Base-by-base conservation (phyloP, 2,329 filamentous ascomycete species). In the Fusarium succisae region DNA sequence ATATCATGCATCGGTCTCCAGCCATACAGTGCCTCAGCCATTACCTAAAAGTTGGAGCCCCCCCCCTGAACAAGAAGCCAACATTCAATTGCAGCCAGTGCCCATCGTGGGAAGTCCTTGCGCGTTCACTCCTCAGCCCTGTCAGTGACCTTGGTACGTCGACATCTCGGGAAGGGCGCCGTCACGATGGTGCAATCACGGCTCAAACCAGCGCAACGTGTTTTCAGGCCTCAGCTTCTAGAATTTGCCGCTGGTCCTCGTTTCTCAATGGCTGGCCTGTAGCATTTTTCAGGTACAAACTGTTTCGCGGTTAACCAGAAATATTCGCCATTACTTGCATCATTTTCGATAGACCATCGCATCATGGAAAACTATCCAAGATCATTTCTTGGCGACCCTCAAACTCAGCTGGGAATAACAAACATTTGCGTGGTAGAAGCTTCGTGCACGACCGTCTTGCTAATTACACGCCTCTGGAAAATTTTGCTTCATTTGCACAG, bases 171-270 rank as follows among this genome's bases (percentile, higher is more conserved):
- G 60, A 59, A 39, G 38, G 26, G 51, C 41, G 28, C 51, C 55
- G 50, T 32, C 41, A 41, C 54, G 37, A 77, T 73, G 66, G 72
- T 75, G 74, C 76, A 77, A 77, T 77, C 68, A 74, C 18, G 38
- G 44, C 47, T 57, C 57, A 56, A 51, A 39, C 30, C 60, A 59
- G 51, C 60, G 66, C 74, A 78, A 77, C 76, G 76, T 78, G 76
- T 53, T 44, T 70, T n/a, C 30, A 37, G 28, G 48, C 43, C 18
- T 43, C 54, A 60, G 59, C 61, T 54, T 59, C 50, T 47, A 51
- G 51, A 63, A 35, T 35, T 50, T 58, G 35, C 41, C 32, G n/a
- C 38, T 59, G 37, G 67, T 26, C 50, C 58, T 56, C 60, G 51
- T 53, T 69, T 24, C 44, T 63, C 39, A 60, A 65, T 66, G 47